A percentile compares a stretch with the other conserved stretches of the same genome.
Evolutionary conservation across 768 basidiomycete genomes (phyloP).

Genomic region (Hirschioporus abietinus): DNA sequence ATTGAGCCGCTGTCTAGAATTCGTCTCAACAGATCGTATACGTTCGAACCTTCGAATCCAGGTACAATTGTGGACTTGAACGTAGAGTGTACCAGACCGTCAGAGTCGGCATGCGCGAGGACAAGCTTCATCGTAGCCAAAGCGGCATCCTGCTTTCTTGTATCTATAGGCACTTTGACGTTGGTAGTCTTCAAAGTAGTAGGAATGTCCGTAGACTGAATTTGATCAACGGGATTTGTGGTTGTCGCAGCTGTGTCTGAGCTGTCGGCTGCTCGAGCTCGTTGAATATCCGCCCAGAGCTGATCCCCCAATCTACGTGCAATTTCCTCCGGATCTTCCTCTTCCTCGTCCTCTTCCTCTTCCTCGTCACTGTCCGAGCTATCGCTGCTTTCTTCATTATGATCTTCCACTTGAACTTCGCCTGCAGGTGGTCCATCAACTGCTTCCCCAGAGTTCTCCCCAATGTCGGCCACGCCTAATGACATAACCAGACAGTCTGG

Average conservation of each 20-base stretch:
- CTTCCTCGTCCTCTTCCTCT: conserved; percentile 53
- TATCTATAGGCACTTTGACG: conserved; percentile 11
- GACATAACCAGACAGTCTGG: not conserved
- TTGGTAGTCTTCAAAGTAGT: conserved; percentile 9
- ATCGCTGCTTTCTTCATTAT: conserved; percentile 2
- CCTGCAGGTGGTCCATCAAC: not conserved
- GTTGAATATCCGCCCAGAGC: conserved; percentile 71
- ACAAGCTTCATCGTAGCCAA: conserved; percentile 63
- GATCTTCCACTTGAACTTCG: conserved; percentile 8
- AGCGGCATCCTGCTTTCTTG: conserved; percentile 49
- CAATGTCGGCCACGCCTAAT: not conserved
- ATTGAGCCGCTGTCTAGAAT: conserved; percentile 44
- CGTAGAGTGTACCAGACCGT: conserved; percentile 48
- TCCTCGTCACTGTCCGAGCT: conserved; percentile 34
- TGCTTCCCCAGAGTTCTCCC: not conserved
- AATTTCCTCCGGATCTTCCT: conserved; percentile 71
- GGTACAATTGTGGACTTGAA: conserved; percentile 50
- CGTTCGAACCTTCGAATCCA: conserved; percentile 38
- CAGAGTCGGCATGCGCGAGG: conserved; percentile 50
- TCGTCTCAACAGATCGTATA: conserved; percentile 50
- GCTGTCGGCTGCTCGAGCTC: conserved; percentile 43
- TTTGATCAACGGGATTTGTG: conserved; percentile 9
- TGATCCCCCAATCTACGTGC: conserved; percentile 71
- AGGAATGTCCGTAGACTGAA: conserved; percentile 4
- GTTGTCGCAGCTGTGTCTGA: conserved; percentile 21